Evolutionary conservation across 805 yeast species (phyloP).

Genomic region (Monosporozyma yasuniensis): DNA sequence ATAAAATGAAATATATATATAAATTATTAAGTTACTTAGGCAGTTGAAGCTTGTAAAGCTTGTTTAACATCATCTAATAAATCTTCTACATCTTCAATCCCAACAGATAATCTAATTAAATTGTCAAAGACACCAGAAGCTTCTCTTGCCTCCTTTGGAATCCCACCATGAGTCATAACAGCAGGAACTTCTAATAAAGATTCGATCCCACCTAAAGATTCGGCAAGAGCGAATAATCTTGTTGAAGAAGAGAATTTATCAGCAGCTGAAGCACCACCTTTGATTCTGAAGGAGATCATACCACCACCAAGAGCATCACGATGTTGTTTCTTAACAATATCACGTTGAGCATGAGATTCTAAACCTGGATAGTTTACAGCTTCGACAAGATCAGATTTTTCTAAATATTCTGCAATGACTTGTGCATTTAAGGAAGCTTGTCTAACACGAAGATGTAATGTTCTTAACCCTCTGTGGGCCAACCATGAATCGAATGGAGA

Average conservation of each 20-base stretch:
- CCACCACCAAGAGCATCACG: constrained; percentile 85
- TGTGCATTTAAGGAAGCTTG: constrained; percentile 60
- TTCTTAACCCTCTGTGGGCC: constrained; percentile 86
- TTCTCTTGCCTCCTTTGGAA: constrained; percentile 70
- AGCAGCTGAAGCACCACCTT: constrained; percentile 75
- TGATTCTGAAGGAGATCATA: constrained; percentile 79
- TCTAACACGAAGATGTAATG: constrained; percentile 69
- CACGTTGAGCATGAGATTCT: constrained; percentile 51
- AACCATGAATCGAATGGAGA: constrained; percentile 89
- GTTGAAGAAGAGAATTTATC: constrained; percentile 64
- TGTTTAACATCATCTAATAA: constrained; percentile 60
- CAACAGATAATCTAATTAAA: constrained; percentile 74
- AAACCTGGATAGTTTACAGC: constrained; percentile 82
- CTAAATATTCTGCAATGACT: constrained; percentile 58
- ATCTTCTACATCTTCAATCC: constrained; percentile 78
- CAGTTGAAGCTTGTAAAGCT: constrained; percentile 44
- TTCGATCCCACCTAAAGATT: constrained; percentile 86
- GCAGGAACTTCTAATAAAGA: constrained; percentile 83
- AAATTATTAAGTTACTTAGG: neutral
- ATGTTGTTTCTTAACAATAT: constrained; percentile 64
- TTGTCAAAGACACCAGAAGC: constrained; percentile 74
- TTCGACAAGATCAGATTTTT: constrained; percentile 40
- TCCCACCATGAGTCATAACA: constrained; percentile 87
- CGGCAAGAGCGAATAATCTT: constrained; percentile 75
- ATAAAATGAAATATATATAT: neutral